phyloP scores from a whole-genome alignment of 106 monocot genomes.

The Acorus gramineus region DNA sequence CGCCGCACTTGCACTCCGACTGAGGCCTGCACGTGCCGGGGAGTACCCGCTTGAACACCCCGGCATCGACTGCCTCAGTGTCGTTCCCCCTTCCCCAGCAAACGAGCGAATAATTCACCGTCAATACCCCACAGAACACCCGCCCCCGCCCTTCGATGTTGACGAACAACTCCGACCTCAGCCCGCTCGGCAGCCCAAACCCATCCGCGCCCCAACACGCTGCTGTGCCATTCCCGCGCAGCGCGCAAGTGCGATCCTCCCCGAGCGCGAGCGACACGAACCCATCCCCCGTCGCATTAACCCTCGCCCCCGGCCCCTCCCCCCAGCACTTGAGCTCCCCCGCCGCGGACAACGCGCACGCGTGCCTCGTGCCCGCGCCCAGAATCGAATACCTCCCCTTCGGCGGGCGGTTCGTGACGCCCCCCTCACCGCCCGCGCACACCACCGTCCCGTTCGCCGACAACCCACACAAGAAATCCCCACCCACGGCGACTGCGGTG shows the following conservation, averaged over 20 bases:
- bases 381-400: conserved; percentile 17
- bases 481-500: conserved; percentile 52
- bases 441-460: conserved; percentile 2
- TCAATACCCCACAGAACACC: conserved; percentile 54
- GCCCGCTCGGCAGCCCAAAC: conserved; percentile 5
- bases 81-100: conserved; percentile 64
- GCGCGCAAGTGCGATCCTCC: conserved; percentile 36
- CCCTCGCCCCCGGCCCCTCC: conserved; percentile 13
- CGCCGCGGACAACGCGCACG: conserved; percentile 33
- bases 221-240: conserved; percentile 22
- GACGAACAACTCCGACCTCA: conserved; percentile 24
- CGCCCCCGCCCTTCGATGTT: conserved; percentile 42
- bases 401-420: conserved; percentile 33
- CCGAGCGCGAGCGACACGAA: conserved; percentile 42
- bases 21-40: conserved; percentile 42
- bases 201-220: conserved; percentile 44
- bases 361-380: conserved; percentile 53
- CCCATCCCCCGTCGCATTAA: neutral
- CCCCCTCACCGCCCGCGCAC: conserved; percentile 40
- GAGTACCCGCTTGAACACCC: conserved; percentile 35
- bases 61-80: neutral
- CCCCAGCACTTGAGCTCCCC: conserved; percentile 55
- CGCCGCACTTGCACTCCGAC: conserved; percentile 18
- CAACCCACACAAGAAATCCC: conserved; percentile 58
- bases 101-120: conserved; percentile 30